Percentiles rank a stretch among this genome's conserved stretches.
phyloP scores from a whole-genome alignment of 495 filamentous ascomycete species.

The Saxispiralis lemnorum region DNA sequence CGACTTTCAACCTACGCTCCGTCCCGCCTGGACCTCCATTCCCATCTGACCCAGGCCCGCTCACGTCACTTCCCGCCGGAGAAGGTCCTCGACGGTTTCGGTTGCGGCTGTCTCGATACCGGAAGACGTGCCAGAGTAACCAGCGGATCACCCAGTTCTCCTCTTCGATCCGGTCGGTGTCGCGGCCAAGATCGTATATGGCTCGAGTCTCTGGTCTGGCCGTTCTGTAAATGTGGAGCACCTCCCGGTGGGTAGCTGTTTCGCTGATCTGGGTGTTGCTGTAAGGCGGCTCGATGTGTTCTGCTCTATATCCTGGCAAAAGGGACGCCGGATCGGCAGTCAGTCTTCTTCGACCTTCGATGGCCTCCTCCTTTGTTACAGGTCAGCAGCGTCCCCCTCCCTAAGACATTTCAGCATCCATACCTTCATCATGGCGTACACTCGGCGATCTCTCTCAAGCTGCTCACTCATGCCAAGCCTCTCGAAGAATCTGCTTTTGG shows the following conservation, averaged over 20 bases:
- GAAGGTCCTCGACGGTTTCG: constrained; percentile 4
- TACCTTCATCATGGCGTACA: constrained; percentile 22
- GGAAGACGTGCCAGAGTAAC: constrained; percentile 27
- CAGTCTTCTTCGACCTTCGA: constrained; percentile 18
- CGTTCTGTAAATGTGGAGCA: constrained; percentile 14
- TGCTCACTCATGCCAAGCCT: constrained; percentile 17
- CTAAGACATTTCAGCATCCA: background rate
- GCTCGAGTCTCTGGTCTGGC: constrained; percentile 12
- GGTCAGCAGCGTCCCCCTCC: background rate
- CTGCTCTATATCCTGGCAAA: constrained; percentile 4
- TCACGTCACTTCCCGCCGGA: background rate
- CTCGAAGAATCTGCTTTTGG: constrained; percentile 18
- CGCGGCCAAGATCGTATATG: constrained; percentile 20
- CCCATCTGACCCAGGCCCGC: no score
- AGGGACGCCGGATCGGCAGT: constrained; percentile 15
- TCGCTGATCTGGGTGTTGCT: constrained; percentile 20
- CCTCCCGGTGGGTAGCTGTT: constrained; percentile 22
- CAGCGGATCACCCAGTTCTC: constrained; percentile 26
- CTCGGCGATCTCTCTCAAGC: constrained; percentile 11
- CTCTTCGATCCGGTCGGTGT: constrained; percentile 15
- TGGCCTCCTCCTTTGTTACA: constrained; percentile 19
- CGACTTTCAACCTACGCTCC: no score
- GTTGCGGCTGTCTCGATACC: constrained; percentile 24
- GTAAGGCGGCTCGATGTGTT: constrained; percentile 17
- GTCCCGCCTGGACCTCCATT: no score